Conservation (phyloP, 2,329 filamentous ascomycete genomes). For the Mycocentrospora acerina region DNA sequence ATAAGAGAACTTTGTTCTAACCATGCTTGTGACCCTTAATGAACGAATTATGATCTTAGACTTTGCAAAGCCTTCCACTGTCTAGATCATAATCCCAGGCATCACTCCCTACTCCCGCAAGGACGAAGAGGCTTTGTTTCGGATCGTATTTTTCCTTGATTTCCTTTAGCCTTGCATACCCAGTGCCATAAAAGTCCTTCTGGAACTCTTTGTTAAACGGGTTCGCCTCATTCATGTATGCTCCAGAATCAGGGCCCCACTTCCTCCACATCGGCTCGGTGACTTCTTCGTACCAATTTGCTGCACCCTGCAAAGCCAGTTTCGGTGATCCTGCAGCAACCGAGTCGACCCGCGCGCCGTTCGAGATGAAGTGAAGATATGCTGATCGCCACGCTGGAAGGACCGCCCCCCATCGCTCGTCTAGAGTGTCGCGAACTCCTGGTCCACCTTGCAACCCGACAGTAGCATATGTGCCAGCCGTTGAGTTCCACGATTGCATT, state of each 20-base stretch:
- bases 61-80: constrained; percentile 21
- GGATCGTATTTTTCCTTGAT: constrained; percentile 16
- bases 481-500: constrained; percentile 17
- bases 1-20: too few species aligned
- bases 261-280: constrained; percentile 21
- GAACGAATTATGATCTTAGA: too few species aligned
- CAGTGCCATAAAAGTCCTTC: constrained; percentile 14
- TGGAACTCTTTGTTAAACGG: constrained; percentile 11
- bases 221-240: constrained; percentile 23
- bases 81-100: constrained; percentile 24
- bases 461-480: constrained; percentile 20
- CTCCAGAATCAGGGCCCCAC: constrained; percentile 12
- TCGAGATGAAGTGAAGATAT: constrained; percentile 35
- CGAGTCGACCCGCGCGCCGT: constrained; percentile 14
- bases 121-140: constrained; percentile 19
- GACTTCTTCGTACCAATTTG: constrained; percentile 15
- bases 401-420: constrained; percentile 26
- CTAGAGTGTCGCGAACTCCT: constrained; percentile 22
- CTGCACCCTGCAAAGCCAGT: constrained; percentile 7
- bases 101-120: constrained; percentile 23
- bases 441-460: constrained; percentile 33
- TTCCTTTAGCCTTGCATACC: constrained; percentile 7
- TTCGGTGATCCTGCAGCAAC: constrained; percentile 7
- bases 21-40: too few species aligned
- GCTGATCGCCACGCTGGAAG: constrained; percentile 38